phyloP scores from a whole-genome alignment of 2,329 filamentous ascomycete genomes.

The Paramyrothecium sp. region DNA sequence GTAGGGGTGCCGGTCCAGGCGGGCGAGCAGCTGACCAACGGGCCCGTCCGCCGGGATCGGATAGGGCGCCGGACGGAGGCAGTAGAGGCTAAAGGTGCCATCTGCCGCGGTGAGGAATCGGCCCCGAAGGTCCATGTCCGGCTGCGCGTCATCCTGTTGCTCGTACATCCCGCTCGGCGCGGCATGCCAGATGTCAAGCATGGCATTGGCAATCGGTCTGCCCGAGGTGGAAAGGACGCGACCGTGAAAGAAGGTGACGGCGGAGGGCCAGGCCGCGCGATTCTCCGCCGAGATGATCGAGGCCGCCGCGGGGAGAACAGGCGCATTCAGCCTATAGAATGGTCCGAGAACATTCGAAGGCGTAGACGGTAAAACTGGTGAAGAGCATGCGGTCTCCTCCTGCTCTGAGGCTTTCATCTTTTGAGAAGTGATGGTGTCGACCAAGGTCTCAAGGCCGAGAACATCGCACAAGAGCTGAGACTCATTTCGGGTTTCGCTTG shows the following conservation, averaged over 20 bases:
- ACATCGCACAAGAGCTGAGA: conserved; percentile 1
- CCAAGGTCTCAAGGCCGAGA: neutral
- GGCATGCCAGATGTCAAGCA: conserved; percentile 1
- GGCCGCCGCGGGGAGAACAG: neutral
- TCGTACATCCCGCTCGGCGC: conserved; percentile 2
- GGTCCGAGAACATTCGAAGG: neutral
- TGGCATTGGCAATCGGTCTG: neutral
- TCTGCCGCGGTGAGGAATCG: conserved; percentile 47
- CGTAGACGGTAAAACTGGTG: neutral
- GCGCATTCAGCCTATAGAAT: neutral
- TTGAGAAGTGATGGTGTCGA: neutral
- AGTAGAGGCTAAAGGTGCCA: conserved; percentile 74
- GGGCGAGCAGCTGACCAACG: conserved; percentile 66
- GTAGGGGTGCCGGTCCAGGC: conserved; percentile 67
- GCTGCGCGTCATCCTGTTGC: neutral
- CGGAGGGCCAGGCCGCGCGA: neutral
- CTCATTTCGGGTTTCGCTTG: neutral
- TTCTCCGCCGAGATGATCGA: neutral
- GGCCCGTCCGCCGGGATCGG: conserved; percentile 81
- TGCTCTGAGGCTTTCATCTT: neutral
- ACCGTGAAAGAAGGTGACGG: neutral
- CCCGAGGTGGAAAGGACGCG: neutral
- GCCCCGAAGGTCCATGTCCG: neutral
- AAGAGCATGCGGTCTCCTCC: too few relatives aligned
- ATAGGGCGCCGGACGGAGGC: conserved; percentile 80